These are phyloP conservation scores for Beauveria rudraprayagi DNA, from an alignment of 2,329 filamentous ascomycete species.

Conservation along the genomic window DNA sequence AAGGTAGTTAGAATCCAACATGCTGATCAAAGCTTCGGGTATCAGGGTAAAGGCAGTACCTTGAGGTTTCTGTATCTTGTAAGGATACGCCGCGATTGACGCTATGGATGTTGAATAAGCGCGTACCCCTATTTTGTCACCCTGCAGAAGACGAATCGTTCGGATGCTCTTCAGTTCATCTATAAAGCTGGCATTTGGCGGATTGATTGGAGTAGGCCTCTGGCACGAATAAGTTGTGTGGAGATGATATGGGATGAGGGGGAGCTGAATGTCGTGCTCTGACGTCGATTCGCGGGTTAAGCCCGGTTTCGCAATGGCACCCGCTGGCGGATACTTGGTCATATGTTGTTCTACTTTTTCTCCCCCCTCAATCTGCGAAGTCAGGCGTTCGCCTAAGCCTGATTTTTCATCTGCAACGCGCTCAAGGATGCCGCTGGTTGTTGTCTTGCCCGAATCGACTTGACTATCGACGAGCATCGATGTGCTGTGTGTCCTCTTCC, in stretches of 20 bases:
- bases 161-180: slow-evolving; percentile 66
- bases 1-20: neutral
- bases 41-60: slow-evolving; percentile 23
- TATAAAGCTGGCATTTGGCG: slow-evolving; percentile 71
- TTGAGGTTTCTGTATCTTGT: slow-evolving; percentile 30
- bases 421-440: slow-evolving; percentile 14
- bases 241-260: slow-evolving; percentile 59
- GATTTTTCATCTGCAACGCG: slow-evolving; percentile 16
- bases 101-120: slow-evolving; percentile 88
- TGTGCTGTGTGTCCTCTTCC: slow-evolving; percentile 17
- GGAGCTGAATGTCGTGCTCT: slow-evolving; percentile 61
- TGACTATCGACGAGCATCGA: neutral
- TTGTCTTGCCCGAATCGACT: neutral
- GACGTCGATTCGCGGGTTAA: slow-evolving; percentile 66
- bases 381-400: neutral
- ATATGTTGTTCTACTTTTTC: neutral
- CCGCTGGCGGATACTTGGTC: neutral
- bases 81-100: slow-evolving; percentile 71
- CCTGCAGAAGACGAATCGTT: slow-evolving; percentile 58
- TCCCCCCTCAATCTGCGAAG: neutral
- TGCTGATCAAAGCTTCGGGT: neutral
- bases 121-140: slow-evolving; percentile 71
- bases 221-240: slow-evolving; percentile 66
- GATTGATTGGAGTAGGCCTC: slow-evolving; percentile 59
- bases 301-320: slow-evolving; percentile 16